Conservation (phyloP, 495 filamentous ascomycete species). For the Evernia prunastri region DNA sequence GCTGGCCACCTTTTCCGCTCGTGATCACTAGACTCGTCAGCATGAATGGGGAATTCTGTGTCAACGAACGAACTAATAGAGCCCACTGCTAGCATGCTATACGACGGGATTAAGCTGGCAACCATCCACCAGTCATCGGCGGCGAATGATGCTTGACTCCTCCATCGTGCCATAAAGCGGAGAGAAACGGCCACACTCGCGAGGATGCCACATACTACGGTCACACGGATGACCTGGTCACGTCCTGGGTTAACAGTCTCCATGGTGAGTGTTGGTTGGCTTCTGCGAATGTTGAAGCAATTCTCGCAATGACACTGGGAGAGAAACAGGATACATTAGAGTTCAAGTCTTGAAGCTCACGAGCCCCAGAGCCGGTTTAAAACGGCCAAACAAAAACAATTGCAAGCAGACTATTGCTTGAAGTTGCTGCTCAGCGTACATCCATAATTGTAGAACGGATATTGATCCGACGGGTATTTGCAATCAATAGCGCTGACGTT, state of each 20-base stretch:
- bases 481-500: neutral
- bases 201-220: constrained; percentile 1
- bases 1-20: neutral
- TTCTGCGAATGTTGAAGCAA: no score
- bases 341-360: no score
- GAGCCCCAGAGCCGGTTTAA: no score
- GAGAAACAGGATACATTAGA: no score
- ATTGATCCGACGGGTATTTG: neutral
- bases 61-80: neutral
- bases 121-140: constrained; percentile 12
- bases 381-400: no score
- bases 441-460: neutral
- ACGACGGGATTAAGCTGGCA: constrained; percentile 10
- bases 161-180: constrained; percentile 11
- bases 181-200: constrained; percentile 9
- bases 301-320: no score
- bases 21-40: neutral
- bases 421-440: no score
- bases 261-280: no score
- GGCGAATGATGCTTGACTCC: constrained; percentile 8
- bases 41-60: neutral
- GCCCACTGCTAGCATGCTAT: constrained; percentile 7
- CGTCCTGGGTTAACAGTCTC: neutral
- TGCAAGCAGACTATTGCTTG: no score
- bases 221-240: neutral